Evolutionary conservation across 192 early-diverging fungal genomes (phyloP).

Genomic region (Piromyces sp.): DNA sequence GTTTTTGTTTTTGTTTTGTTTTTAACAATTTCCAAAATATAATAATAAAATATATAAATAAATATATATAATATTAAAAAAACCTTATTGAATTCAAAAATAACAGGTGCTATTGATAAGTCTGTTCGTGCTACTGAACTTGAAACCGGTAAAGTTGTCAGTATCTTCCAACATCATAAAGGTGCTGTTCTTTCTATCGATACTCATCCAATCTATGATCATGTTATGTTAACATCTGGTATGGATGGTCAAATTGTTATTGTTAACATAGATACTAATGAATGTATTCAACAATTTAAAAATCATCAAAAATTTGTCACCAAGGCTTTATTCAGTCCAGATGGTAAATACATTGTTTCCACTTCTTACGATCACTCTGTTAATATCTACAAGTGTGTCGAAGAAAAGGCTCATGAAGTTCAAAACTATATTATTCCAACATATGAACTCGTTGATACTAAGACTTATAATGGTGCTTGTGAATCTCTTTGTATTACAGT

Average conservation of each 20-base stretch:
- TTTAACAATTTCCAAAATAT: too few species aligned
- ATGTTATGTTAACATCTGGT: conserved; percentile 2
- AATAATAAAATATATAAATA: too few species aligned
- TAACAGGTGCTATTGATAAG: conserved; percentile 41
- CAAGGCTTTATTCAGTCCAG: conserved; percentile 32
- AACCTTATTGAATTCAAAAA: conserved; percentile 6
- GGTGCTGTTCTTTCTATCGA: conserved; percentile 43
- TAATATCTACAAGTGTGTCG: conserved; percentile 24
- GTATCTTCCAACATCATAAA: conserved; percentile 24
- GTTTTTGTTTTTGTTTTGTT: too few species aligned
- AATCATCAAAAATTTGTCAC: conserved; percentile 57
- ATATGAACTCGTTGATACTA: conserved; percentile 18
- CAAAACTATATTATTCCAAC: background rate
- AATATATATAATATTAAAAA: too few species aligned
- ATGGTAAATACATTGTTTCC: conserved; percentile 36
- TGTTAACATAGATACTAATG: conserved; percentile 14
- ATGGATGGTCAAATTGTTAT: conserved; percentile 17
- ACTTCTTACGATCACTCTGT: conserved; percentile 55
- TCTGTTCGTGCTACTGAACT: conserved; percentile 30
- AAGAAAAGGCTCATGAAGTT: background rate
- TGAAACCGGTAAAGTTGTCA: conserved; percentile 15
- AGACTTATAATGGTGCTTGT: conserved; percentile 34
- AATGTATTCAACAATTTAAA: conserved; percentile 35
- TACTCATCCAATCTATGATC: conserved; percentile 29
- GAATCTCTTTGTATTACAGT: conserved; percentile 42